Evolutionary conservation across 345 rosid genomes (phyloP).

Genomic region (Adansonia digitata): DNA sequence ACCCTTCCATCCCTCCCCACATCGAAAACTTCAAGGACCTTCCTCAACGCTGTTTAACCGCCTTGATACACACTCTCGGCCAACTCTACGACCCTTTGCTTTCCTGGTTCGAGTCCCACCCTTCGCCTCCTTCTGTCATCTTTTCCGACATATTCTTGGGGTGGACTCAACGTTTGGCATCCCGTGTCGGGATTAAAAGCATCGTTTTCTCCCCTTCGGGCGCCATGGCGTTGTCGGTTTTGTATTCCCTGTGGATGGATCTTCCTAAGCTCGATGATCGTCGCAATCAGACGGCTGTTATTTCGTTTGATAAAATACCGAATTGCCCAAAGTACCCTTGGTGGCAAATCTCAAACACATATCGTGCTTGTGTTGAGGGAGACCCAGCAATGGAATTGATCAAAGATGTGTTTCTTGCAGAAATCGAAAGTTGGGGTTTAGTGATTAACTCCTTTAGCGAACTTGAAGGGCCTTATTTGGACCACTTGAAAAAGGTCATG

Average conservation of each 20-base stretch:
- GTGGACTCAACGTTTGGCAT: conserved; percentile 46
- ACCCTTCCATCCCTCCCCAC: conserved; percentile 35
- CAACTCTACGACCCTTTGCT: conserved; percentile 39
- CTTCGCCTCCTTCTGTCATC: conserved; percentile 50
- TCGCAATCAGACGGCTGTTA: conserved; percentile 9
- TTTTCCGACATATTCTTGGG: conserved; percentile 63
- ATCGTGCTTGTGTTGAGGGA: conserved; percentile 24
- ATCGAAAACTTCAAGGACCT: conserved; percentile 36
- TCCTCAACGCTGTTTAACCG: conserved; percentile 13
- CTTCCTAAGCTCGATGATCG: conserved; percentile 26
- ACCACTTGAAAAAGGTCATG: conserved; percentile 29
- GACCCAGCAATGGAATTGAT: conserved; percentile 35
- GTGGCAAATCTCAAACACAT: conserved; percentile 40
- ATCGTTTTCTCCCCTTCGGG: conserved; percentile 60
- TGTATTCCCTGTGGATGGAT: conserved; percentile 33
- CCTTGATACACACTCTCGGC: conserved; percentile 32
- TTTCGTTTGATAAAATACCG: conserved; percentile 32
- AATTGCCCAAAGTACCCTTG: conserved; percentile 40
- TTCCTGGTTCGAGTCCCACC: conserved; percentile 42
- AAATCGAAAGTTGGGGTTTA: conserved; percentile 46
- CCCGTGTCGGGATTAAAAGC: conserved; percentile 28
- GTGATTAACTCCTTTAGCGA: conserved; percentile 40
- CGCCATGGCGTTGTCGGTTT: conserved; percentile 39
- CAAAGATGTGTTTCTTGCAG: conserved; percentile 23
- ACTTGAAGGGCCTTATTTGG: conserved; percentile 40